Percentiles rank a stretch among this genome's conserved stretches.
These are phyloP conservation scores for Ceratobasidium papillatum DNA, from an alignment of 1,284 basidiomycete species.

Conservation along the genomic window DNA sequence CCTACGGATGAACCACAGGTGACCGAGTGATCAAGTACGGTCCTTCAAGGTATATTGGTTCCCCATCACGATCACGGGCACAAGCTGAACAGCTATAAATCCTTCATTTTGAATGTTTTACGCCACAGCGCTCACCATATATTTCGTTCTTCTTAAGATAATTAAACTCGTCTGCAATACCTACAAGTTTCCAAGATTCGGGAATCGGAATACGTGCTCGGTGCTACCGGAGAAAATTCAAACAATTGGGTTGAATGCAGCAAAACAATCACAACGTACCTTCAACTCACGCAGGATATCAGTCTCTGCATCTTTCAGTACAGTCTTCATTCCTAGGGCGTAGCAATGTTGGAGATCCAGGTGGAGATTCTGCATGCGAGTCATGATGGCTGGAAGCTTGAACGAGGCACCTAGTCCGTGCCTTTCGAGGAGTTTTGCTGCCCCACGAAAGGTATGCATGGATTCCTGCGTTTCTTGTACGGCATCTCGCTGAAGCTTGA, in stretches of 20 bases:
- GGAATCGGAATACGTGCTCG: constrained; percentile 38
- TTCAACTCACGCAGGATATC: constrained; percentile 36
- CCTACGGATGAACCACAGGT: constrained; percentile 72
- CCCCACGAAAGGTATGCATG: constrained; percentile 55
- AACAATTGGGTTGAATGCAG: not conserved
- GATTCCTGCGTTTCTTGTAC: constrained; percentile 60
- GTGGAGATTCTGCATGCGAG: constrained; percentile 50
- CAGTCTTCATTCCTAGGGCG: constrained; percentile 49
- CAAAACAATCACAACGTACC: not conserved
- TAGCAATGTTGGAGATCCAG: constrained; percentile 47
- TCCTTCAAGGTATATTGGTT: constrained; percentile 64
- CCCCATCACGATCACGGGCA: constrained; percentile 59
- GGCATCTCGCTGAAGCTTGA: constrained; percentile 63
- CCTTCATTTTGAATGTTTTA: not conserved
- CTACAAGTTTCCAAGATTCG: constrained; percentile 44
- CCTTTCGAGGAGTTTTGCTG: constrained; percentile 59
- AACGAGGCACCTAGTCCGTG: constrained; percentile 58
- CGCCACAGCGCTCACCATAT: constrained; percentile 64
- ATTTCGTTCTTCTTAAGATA: constrained; percentile 67
- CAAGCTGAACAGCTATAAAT: constrained; percentile 57
- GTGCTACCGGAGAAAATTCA: not conserved
- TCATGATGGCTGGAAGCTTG: constrained; percentile 55
- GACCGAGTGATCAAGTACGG: constrained; percentile 69
- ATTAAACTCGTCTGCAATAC: constrained; percentile 72
- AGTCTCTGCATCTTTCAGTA: constrained; percentile 49